phyloP scores from a whole-genome alignment of 1,284 basidiomycete species.

The Fomitiporia mediterranea region DNA sequence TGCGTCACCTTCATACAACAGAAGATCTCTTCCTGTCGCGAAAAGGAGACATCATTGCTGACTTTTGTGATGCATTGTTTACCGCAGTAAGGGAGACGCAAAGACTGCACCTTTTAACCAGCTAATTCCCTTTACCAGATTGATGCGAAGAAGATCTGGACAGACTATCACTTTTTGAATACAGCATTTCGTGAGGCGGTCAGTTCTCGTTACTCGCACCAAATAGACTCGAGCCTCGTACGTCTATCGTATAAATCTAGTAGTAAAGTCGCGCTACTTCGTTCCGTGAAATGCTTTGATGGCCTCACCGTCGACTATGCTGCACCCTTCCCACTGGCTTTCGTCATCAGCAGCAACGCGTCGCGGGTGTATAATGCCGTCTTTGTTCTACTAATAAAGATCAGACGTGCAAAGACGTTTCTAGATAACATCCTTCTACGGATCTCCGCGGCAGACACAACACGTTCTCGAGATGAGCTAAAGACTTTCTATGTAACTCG shows the following conservation, averaged over 20 bases:
- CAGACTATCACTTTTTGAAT: slow-evolving; percentile 81
- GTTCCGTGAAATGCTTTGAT: slow-evolving; percentile 60
- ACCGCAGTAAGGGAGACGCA: slow-evolving; percentile 47
- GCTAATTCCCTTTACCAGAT: slow-evolving; percentile 43
- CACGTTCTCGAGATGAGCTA: slow-evolving; percentile 40
- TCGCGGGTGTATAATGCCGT: slow-evolving; percentile 63
- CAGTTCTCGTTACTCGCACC: slow-evolving; percentile 43
- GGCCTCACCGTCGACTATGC: slow-evolving; percentile 70
- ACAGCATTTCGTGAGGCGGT: slow-evolving; percentile 68
- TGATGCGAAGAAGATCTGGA: slow-evolving; percentile 66
- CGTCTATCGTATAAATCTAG: slow-evolving; percentile 60
- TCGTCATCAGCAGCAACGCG: slow-evolving; percentile 63
- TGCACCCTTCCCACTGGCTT: slow-evolving; percentile 77
- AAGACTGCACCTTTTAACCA: not conserved
- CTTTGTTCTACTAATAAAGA: slow-evolving; percentile 74
- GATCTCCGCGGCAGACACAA: slow-evolving; percentile 34
- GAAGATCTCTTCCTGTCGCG: slow-evolving; percentile 74
- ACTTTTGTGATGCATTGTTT: slow-evolving; percentile 70
- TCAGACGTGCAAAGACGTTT: slow-evolving; percentile 66
- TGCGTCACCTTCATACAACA: slow-evolving; percentile 64
- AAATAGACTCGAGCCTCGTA: slow-evolving; percentile 71
- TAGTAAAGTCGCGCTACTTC: slow-evolving; percentile 38
- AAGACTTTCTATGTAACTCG: slow-evolving; percentile 71
- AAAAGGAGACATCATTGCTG: slow-evolving; percentile 64
- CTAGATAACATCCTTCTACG: slow-evolving; percentile 65